phyloP scores from a whole-genome alignment of 2,329 filamentous ascomycete species.

The Epichloe sp. region DNA sequence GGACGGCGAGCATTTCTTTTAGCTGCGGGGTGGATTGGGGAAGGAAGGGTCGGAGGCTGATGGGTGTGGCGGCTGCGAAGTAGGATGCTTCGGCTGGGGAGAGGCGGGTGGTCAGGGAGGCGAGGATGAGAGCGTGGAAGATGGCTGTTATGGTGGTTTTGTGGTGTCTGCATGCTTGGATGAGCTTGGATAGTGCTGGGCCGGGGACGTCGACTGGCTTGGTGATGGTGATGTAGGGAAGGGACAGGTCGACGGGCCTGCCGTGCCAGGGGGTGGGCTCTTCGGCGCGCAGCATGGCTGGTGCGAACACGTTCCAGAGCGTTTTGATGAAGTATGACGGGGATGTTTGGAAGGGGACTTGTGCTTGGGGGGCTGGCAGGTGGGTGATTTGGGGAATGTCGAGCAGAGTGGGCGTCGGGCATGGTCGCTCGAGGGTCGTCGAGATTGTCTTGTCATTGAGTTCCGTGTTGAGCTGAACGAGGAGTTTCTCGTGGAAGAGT shows the following conservation, averaged over 20 bases:
- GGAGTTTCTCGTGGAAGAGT: constrained; percentile 35
- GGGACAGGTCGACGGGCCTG: constrained; percentile 19
- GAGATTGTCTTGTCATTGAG: neutral
- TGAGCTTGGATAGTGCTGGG: constrained; percentile 16
- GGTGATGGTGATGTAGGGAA: constrained; percentile 23
- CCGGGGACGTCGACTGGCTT: constrained; percentile 23
- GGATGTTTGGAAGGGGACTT: constrained; percentile 26
- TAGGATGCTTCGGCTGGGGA: constrained; percentile 17
- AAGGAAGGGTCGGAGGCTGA: constrained; percentile 30
- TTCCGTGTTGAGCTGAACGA: constrained; percentile 25
- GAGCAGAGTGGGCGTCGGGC: constrained; percentile 14
- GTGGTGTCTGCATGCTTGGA: constrained; percentile 27
- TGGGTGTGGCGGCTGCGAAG: constrained; percentile 28
- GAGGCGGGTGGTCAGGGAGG: constrained; percentile 26
- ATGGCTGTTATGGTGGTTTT: constrained; percentile 34
- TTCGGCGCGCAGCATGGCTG: constrained; percentile 22
- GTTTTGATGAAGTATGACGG: constrained; percentile 26
- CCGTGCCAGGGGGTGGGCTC: constrained; percentile 25
- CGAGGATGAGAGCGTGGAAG: constrained; percentile 31
- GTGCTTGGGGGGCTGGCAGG: constrained; percentile 24
- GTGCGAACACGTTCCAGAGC: constrained; percentile 28
- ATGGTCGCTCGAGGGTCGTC: constrained; percentile 13
- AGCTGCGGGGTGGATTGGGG: constrained; percentile 15
- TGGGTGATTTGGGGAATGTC: neutral
- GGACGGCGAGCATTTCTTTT: constrained; percentile 21